Conservation (phyloP, 805 yeast species). For the Ogataea degrootiae region DNA sequence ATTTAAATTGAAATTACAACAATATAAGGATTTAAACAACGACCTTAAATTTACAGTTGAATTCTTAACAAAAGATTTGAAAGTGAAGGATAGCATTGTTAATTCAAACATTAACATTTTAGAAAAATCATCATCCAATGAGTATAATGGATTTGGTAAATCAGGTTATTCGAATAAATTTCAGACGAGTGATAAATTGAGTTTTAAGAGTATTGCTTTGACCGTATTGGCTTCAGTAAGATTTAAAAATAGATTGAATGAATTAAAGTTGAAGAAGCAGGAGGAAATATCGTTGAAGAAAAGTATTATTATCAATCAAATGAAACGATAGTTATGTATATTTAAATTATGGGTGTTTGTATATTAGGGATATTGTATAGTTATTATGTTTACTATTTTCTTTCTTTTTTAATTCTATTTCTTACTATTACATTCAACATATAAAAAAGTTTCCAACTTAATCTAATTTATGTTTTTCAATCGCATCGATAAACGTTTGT, state of each 20-base stretch:
- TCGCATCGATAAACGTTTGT: conserved; percentile 43
- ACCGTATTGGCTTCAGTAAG: conserved; percentile 36
- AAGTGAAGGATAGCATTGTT: conserved; percentile 20
- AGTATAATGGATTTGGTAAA: no score
- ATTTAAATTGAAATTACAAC: conserved; percentile 44
- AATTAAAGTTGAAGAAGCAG: conserved; percentile 12
- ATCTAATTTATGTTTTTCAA: conserved; percentile 13
- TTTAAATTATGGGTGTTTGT: conserved; percentile 3
- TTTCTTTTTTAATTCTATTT: no score
- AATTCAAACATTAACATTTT: conserved; percentile 23
- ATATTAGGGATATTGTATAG: conserved; percentile 4
- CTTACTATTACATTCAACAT: no score
- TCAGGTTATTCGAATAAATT: no score
- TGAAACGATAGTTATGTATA: conserved; percentile 3
- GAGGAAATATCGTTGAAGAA: conserved; percentile 16
- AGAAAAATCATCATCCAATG: background rate
- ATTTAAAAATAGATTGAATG: conserved; percentile 30
- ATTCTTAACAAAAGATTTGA: conserved; percentile 28
- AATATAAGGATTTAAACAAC: conserved; percentile 31
- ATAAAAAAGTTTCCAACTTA: no score
- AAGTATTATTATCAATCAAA: conserved; percentile 6
- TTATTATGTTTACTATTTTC: background rate
- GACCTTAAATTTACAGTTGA: conserved; percentile 33
- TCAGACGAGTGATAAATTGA: conserved; percentile 4
- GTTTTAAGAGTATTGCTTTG: conserved; percentile 27